Conservation (phyloP, 1,284 basidiomycete genomes). For the Ceratobasidium sp. region DNA sequence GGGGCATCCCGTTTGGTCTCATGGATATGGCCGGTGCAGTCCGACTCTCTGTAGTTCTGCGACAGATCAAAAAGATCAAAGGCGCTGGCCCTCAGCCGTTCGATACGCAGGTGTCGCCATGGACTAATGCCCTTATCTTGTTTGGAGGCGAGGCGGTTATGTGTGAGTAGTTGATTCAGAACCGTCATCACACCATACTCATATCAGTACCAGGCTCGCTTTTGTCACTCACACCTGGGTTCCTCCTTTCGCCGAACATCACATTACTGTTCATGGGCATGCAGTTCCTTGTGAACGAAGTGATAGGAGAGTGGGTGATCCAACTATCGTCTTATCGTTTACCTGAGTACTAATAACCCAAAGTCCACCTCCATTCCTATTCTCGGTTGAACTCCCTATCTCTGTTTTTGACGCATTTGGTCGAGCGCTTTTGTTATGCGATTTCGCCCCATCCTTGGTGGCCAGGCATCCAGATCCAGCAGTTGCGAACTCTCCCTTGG, state of each 20-base stretch:
- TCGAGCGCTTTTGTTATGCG: slow-evolving; percentile 42
- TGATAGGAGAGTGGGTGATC: slow-evolving; percentile 19
- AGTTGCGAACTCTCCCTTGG: slow-evolving; percentile 37
- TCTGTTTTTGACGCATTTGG: slow-evolving; percentile 41
- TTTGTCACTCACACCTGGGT: slow-evolving; percentile 37
- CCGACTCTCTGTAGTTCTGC: slow-evolving; percentile 17
- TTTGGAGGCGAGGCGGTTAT: slow-evolving; percentile 43
- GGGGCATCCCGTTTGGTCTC: slow-evolving; percentile 22
- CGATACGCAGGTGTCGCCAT: slow-evolving; percentile 38
- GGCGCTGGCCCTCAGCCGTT: background rate
- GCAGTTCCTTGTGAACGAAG: slow-evolving; percentile 28
- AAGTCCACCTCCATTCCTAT: slow-evolving; percentile 32
- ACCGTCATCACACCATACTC: background rate
- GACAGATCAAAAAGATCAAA: slow-evolving; percentile 33
- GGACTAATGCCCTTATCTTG: slow-evolving; percentile 41
- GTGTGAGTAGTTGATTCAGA: slow-evolving; percentile 26
- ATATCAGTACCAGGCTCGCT: slow-evolving; percentile 31
- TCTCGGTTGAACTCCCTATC: slow-evolving; percentile 40
- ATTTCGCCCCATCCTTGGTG: slow-evolving; percentile 34
- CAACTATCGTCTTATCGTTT: slow-evolving; percentile 4
- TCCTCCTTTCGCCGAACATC: slow-evolving; percentile 41
- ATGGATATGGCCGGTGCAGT: slow-evolving; percentile 27
- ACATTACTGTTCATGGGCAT: slow-evolving; percentile 39
- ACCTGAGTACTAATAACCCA: slow-evolving; percentile 7
- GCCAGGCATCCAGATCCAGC: slow-evolving; percentile 31